phyloP scores from a whole-genome alignment of 805 yeast genomes.

The Ogataea angusta region DNA sequence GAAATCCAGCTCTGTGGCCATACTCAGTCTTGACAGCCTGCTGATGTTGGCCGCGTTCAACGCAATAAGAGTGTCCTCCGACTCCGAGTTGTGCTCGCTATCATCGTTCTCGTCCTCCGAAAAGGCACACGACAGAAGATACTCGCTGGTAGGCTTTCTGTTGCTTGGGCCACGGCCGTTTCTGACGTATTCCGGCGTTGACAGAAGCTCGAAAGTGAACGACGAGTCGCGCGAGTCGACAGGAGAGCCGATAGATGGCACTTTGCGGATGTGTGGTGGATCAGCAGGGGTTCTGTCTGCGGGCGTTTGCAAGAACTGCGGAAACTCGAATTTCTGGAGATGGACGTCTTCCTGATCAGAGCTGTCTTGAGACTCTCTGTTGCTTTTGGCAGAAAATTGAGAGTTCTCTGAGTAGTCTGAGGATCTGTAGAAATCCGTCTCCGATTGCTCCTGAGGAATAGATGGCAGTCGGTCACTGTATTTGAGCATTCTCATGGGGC shows the following conservation, averaged over 20 bases:
- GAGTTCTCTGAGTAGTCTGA: conserved; percentile 7
- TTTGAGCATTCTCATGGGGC: conserved; percentile 1
- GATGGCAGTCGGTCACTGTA: conserved; percentile 20
- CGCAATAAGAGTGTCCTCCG: conserved; percentile 21
- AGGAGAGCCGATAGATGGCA: conserved; percentile 24
- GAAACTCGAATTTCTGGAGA: conserved; percentile 20
- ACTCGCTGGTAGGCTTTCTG: conserved; percentile 1
- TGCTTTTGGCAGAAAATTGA: conserved; percentile 11
- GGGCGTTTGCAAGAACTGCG: conserved; percentile 4
- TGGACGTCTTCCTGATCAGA: conserved; percentile 9
- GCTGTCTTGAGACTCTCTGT: conserved; percentile 4
- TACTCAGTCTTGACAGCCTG: conserved; percentile 26
- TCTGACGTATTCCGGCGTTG: conserved; percentile 16
- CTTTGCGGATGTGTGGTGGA: conserved; percentile 20
- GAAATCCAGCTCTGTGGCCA: conserved; percentile 17
- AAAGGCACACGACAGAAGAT: conserved; percentile 1
- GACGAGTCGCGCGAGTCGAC: conserved; percentile 26
- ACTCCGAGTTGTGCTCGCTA: conserved; percentile 18
- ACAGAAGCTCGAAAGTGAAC: conserved; percentile 24
- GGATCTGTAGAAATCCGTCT: conserved; percentile 5
- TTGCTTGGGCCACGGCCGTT: not conserved
- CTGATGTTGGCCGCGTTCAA: conserved; percentile 28
- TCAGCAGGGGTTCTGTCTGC: not conserved
- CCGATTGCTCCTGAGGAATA: conserved; percentile 21
- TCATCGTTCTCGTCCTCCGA: conserved; percentile 14